Percentiles rank a stretch among this genome's conserved stretches.
These are phyloP conservation scores for Penicillium angulare DNA, from an alignment of 495 filamentous ascomycete species.

Conservation along the genomic window DNA sequence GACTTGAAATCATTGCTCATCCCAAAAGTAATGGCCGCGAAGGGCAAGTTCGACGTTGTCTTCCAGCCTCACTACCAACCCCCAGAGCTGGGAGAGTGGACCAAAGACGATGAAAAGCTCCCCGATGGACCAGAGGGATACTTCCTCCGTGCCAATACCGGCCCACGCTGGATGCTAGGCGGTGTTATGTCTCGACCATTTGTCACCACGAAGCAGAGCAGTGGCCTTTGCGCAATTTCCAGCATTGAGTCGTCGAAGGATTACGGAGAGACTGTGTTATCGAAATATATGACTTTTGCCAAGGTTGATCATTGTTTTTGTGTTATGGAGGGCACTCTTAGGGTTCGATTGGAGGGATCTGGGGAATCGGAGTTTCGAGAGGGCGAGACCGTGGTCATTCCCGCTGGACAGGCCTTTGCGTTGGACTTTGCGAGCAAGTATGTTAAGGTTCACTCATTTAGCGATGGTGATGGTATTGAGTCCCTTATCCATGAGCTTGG, in stretches of 20 bases:
- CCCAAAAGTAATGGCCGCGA: constrained; percentile 51
- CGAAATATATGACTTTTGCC: constrained; percentile 36
- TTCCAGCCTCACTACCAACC: constrained; percentile 42
- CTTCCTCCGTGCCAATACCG: constrained; percentile 42
- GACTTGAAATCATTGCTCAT: constrained; percentile 42
- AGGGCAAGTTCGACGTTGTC: constrained; percentile 48
- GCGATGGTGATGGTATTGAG: constrained; percentile 43
- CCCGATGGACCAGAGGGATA: constrained; percentile 37
- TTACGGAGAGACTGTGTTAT: constrained; percentile 29
- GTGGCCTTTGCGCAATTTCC: constrained; percentile 44
- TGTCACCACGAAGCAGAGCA: constrained; percentile 42
- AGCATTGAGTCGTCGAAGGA: constrained; percentile 41
- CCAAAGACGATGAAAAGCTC: constrained; percentile 37
- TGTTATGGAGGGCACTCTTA: constrained; percentile 38
- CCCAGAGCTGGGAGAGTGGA: constrained; percentile 40
- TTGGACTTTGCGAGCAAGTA: constrained; percentile 38
- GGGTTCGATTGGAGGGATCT: constrained; percentile 30
- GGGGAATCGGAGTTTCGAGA: constrained; percentile 30
- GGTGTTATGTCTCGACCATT: constrained; percentile 46
- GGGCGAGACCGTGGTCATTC: constrained; percentile 43
- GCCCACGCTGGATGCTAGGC: constrained; percentile 42
- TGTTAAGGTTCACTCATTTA: constrained; percentile 42
- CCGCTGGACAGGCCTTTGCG: constrained; percentile 38
- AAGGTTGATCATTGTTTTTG: constrained; percentile 41
- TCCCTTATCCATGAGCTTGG: constrained; percentile 31